A percentile compares a stretch with the other conserved stretches of the same genome.
These are phyloP conservation scores for Geopyxis carbonaria DNA, from an alignment of 495 filamentous ascomycete genomes.

Conservation along the genomic window DNA sequence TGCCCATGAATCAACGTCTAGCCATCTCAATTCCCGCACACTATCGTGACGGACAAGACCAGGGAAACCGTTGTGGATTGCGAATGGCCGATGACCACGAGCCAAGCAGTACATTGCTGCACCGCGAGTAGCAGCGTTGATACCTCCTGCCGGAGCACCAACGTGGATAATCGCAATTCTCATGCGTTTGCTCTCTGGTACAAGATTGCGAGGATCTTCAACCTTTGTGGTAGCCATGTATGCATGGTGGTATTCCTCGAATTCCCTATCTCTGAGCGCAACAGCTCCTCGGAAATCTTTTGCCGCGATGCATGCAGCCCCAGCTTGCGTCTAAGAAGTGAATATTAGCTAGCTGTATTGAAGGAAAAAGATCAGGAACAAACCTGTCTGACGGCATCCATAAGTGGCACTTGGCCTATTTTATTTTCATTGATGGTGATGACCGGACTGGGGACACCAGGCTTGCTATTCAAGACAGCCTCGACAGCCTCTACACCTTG, in stretches of 20 bases:
- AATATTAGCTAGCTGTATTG: conserved; percentile 8
- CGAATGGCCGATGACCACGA: conserved; percentile 80
- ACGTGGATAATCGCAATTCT: conserved; percentile 90
- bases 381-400: conserved; percentile 56
- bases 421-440: conserved; percentile 97
- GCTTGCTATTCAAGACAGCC: conserved; percentile 81
- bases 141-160: conserved; percentile 94
- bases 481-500: conserved; percentile 95
- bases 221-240: conserved; percentile 75
- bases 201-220: conserved; percentile 41
- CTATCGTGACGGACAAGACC: conserved; percentile 86
- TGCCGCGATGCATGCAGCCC: conserved; percentile 59
- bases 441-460: conserved; percentile 78
- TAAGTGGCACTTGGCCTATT: conserved; percentile 70
- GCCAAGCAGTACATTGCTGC: conserved; percentile 90
- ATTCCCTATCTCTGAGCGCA: conserved; percentile 76
- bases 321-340: conserved; percentile 53
- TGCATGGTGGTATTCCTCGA: conserved; percentile 76
- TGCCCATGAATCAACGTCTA: conserved; percentile 90
- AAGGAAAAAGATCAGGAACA: background rate
- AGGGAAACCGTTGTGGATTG: conserved; percentile 94
- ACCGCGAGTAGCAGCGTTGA: conserved; percentile 92
- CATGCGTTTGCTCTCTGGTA: conserved; percentile 72
- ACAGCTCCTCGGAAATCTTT: conserved; percentile 78
- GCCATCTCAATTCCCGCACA: conserved; percentile 70